phyloP scores from a whole-genome alignment of 495 filamentous ascomycete species.

The Oleoguttula mirabilis region DNA sequence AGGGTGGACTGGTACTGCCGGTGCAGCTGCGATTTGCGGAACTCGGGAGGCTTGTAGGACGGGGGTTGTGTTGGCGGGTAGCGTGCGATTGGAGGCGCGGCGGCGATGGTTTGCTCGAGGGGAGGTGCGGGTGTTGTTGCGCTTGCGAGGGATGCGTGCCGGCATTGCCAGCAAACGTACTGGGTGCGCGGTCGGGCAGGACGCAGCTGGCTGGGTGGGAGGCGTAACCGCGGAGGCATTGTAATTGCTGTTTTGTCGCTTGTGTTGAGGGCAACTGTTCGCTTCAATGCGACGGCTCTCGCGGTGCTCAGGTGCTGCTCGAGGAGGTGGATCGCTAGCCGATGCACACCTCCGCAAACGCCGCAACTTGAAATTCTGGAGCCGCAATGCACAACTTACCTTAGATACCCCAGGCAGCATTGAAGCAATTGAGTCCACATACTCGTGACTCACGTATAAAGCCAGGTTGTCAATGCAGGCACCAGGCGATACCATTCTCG shows the following conservation, averaged over 20 bases:
- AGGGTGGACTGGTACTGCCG: conserved; percentile 88
- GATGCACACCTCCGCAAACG: too few species aligned
- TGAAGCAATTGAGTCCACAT: too few species aligned
- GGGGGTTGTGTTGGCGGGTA: conserved; percentile 70
- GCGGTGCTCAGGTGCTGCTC: too few species aligned
- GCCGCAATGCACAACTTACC: too few species aligned
- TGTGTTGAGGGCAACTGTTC: too few species aligned
- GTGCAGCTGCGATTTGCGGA: conserved; percentile 88
- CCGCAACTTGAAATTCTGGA: too few species aligned
- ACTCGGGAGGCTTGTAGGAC: conserved; percentile 71
- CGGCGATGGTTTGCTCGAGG: conserved; percentile 41
- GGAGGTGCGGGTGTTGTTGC: conserved; percentile 40
- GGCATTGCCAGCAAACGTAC: conserved; percentile 35
- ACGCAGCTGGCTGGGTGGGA: conserved; percentile 1
- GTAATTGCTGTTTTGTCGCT: too few species aligned
- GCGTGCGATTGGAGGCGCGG: conserved; percentile 41
- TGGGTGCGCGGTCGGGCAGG: neutral
- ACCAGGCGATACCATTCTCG: neutral
- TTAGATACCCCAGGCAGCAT: too few species aligned
- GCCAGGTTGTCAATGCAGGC: too few species aligned
- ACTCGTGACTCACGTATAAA: too few species aligned
- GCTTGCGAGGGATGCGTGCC: conserved; percentile 32
- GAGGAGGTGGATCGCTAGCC: too few species aligned
- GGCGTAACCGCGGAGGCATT: conserved; percentile 14
- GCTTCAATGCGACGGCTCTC: too few species aligned